Evolutionary conservation across 2,329 filamentous ascomycete species (phyloP).

Genomic region (Exophiala sp.): DNA sequence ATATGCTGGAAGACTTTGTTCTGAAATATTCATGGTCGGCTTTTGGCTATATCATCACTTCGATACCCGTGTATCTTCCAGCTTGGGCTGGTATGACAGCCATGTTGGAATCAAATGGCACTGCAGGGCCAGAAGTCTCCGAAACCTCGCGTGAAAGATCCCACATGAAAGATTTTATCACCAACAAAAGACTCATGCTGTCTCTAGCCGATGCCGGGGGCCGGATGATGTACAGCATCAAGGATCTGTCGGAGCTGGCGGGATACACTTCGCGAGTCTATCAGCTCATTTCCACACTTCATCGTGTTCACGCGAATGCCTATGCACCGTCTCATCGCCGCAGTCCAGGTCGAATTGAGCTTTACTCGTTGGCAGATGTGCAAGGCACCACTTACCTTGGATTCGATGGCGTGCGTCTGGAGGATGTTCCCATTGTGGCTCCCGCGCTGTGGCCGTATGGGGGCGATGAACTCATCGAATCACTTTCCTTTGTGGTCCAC

Average conservation of each 20-base stretch:
- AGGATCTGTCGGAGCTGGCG: conserved; percentile 90
- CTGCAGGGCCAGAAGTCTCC: conserved; percentile 27
- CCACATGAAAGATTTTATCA: conserved; percentile 98
- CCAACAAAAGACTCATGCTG: conserved; percentile 96
- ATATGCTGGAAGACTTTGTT: conserved; percentile 97
- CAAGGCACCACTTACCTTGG: conserved; percentile 92
- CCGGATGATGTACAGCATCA: conserved; percentile 99
- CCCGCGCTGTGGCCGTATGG: conserved; percentile 82
- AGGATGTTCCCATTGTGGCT: conserved; percentile 88
- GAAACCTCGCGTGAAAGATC: conserved; percentile 62
- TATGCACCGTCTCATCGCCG: conserved; percentile 60
- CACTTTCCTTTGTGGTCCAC: conserved; percentile 80
- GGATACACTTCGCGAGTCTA: conserved; percentile 96
- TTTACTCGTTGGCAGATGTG: conserved; percentile 83
- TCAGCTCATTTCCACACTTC: conserved; percentile 87
- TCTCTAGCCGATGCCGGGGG: conserved; percentile 93
- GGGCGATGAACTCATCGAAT: conserved; percentile 85
- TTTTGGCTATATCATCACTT: conserved; percentile 89
- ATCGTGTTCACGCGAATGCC: conserved; percentile 84
- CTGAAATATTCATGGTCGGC: conserved; percentile 98
- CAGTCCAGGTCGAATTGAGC: conserved; percentile 56
- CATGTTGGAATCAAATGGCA: conserved; percentile 49
- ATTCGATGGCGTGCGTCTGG: conserved; percentile 87
- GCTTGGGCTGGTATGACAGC: conserved; percentile 85
- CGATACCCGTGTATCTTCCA: conserved; percentile 86